Conservation (phyloP, 164 flowering plant genomes). For the Sextonia rubra region DNA sequence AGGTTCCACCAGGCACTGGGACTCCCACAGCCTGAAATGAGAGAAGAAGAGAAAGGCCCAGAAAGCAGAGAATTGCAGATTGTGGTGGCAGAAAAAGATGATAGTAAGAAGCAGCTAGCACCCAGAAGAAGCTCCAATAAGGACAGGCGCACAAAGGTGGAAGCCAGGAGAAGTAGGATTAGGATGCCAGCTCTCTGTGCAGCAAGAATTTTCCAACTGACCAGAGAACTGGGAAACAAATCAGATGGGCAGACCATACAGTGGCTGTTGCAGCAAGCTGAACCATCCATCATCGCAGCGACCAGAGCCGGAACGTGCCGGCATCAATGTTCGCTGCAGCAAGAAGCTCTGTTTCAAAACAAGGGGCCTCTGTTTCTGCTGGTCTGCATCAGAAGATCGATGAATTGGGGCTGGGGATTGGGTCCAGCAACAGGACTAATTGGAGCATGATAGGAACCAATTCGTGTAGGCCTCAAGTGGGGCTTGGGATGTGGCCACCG, state of each 20-base stretch:
- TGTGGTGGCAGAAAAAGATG: slow-evolving; percentile 51
- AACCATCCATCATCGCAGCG: slow-evolving; percentile 78
- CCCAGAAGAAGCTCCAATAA: slow-evolving; percentile 83
- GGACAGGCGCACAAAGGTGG: slow-evolving; percentile 82
- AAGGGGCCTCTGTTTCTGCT: slow-evolving; percentile 48
- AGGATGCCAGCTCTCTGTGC: slow-evolving; percentile 95
- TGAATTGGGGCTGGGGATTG: slow-evolving; percentile 38
- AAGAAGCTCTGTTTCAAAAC: slow-evolving; percentile 49
- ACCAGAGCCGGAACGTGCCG: slow-evolving; percentile 81
- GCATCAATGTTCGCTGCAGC: slow-evolving; percentile 71
- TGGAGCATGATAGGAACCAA: slow-evolving; percentile 57
- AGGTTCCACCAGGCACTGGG: slow-evolving; percentile 31
- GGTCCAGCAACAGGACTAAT: slow-evolving; percentile 45
- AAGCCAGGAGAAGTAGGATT: slow-evolving; percentile 77
- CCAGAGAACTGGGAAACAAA: slow-evolving; percentile 82
- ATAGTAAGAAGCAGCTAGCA: slow-evolving; percentile 50
- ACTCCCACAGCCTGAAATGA: slow-evolving; percentile 34
- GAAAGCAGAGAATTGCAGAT: slow-evolving; percentile 61
- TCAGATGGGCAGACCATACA: slow-evolving; percentile 88
- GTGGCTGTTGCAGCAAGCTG: slow-evolving; percentile 86
- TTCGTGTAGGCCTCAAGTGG: slow-evolving; percentile 44
- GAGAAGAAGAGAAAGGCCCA: slow-evolving; percentile 35
- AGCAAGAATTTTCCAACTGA: slow-evolving; percentile 78
- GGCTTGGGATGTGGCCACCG: slow-evolving; percentile 57
- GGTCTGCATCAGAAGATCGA: slow-evolving; percentile 58